phyloP scores from a whole-genome alignment of 2,329 filamentous ascomycete genomes.

The Cladosporium halotolerans region DNA sequence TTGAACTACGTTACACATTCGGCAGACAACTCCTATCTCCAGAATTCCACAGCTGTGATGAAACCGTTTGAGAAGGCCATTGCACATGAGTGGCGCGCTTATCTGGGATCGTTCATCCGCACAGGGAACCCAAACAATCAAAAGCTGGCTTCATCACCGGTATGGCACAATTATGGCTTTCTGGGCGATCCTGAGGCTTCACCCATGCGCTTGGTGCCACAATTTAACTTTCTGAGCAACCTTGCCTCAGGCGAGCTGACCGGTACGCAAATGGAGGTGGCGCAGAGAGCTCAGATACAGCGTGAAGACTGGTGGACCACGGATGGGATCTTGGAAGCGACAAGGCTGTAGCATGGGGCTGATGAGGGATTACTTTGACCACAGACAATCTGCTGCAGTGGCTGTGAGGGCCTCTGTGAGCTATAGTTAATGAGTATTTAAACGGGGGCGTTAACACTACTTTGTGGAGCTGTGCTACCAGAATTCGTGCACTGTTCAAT shows the following conservation, averaged over 20 bases:
- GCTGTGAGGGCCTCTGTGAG: no score
- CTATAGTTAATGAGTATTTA: no score
- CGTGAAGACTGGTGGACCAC: conserved; percentile 3
- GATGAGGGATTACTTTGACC: no score
- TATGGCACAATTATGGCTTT: background rate
- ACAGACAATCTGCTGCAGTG: no score
- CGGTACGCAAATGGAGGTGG: conserved; percentile 3
- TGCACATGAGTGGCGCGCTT: conserved; percentile 6
- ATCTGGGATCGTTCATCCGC: conserved; percentile 5
- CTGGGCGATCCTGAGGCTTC: background rate
- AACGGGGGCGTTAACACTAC: no score
- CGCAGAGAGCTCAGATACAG: conserved; percentile 1
- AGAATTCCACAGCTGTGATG: conserved; percentile 1
- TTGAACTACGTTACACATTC: conserved; percentile 4
- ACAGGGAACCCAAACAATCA: conserved; percentile 4
- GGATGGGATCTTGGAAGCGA: background rate
- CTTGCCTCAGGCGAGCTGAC: background rate
- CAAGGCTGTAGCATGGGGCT: background rate
- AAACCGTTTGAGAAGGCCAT: conserved; percentile 3
- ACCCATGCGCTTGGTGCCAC: background rate
- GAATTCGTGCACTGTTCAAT: no score
- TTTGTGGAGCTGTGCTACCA: no score
- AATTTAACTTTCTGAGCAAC: background rate
- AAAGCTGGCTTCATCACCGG: background rate
- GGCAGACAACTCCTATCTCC: conserved; percentile 8